Evolutionary conservation across 495 filamentous ascomycete species (phyloP), one percentile per base, ranked within the genome.

Genomic region (Rhypophila decipiens): DNA sequence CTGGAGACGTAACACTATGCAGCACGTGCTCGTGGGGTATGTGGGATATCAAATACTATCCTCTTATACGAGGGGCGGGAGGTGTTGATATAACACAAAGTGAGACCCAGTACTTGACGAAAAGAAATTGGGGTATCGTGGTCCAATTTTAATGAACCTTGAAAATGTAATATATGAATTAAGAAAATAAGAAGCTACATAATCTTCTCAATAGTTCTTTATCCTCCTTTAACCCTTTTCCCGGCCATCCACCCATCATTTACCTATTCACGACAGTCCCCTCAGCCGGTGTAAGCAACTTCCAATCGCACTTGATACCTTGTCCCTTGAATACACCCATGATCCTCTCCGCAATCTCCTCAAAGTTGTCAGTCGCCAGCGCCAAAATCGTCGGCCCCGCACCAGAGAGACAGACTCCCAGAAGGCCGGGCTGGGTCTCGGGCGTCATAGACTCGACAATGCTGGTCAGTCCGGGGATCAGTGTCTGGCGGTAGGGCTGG

Each of bases 361-460:
- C 80, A 66, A 96, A 96, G 65, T 89, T 85, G 44, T 81, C 72
- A 4, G 90, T 96, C 10, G 93, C 93, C 31, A 98, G 75, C 3
- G 90, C 93, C 37, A 98, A 71, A 55, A 98, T 95, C 4, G 90
- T 96, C 15, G 91, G 93, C 2, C 93, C 93, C 3, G 93, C 93
- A 18, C 93, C 91, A 7, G 88, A 94, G 4, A 96, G 73, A 64
- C 91, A 96, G 29, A 96, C 91, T 34, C 93, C 93, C 29, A 95
- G 72, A 3, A 98, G 75, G 8, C 93, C 93, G 5, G 88, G 86
- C 59, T 95, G 86, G 19, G 84, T 83, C 57, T 78, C 75, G 1
- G 90, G 91, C 19, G 81, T 91, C 66, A 98, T 84, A 24, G 82
- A 86, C 59, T 84, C 79, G 27, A 97, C 82, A 48, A 96, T 87